phyloP scores from a whole-genome alignment of 352 stramenopile species.

The Phytophthora kernoviae region DNA sequence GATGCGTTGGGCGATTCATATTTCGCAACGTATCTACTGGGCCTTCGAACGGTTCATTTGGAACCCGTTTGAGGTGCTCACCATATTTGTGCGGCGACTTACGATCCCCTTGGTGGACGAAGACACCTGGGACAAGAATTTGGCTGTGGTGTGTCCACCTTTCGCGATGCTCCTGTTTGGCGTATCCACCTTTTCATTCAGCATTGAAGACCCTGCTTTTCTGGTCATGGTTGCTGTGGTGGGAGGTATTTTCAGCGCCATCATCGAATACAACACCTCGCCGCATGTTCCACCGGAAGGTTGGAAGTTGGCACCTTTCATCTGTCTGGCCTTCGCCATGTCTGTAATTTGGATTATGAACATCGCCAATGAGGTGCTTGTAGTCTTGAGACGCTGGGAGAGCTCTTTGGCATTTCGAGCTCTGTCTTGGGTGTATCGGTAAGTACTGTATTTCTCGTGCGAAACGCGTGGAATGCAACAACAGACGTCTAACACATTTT shows the following conservation, averaged over 20 bases:
- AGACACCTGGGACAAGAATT: slow-evolving; percentile 82
- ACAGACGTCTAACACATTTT: slow-evolving; percentile 13
- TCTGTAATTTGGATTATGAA: slow-evolving; percentile 90
- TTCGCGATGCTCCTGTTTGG: slow-evolving; percentile 68
- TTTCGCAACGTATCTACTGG: slow-evolving; percentile 28
- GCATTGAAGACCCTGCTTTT: slow-evolving; percentile 55
- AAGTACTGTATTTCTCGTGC: slow-evolving; percentile 15
- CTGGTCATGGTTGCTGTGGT: slow-evolving; percentile 43
- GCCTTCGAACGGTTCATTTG: slow-evolving; percentile 61
- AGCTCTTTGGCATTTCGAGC: slow-evolving; percentile 77
- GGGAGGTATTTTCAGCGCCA: slow-evolving; percentile 46
- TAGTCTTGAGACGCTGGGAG: slow-evolving; percentile 73
- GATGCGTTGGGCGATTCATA: slow-evolving; percentile 18
- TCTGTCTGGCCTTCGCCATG: slow-evolving; percentile 82
- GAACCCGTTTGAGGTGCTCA: slow-evolving; percentile 71
- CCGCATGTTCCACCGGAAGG: slow-evolving; percentile 54
- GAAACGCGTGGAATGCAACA: neutral
- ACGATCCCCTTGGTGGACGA: slow-evolving; percentile 82
- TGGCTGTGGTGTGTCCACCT: slow-evolving; percentile 66
- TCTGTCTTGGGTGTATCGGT: slow-evolving; percentile 81
- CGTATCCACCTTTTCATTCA: slow-evolving; percentile 53
- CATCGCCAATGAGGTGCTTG: slow-evolving; percentile 80
- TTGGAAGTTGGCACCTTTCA: slow-evolving; percentile 53
- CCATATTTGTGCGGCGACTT: slow-evolving; percentile 68
- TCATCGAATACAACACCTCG: slow-evolving; percentile 54